Conservation (phyloP, 306 rosid genomes). For the Pueraria montana region DNA sequence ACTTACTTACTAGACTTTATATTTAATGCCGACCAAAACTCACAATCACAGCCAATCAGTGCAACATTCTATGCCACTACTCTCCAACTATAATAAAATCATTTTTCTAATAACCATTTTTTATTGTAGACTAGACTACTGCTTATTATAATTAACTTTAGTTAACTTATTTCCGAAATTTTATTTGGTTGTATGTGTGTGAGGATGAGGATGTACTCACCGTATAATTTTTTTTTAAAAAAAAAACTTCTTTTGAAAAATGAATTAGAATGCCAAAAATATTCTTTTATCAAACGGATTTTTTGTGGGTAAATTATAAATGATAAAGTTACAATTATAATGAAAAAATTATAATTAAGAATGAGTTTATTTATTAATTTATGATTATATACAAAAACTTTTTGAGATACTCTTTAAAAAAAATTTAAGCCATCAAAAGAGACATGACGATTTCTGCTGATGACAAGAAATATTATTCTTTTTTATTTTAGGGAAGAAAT, state of each 20-base stretch:
- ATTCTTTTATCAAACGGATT: background rate
- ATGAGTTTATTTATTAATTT: background rate
- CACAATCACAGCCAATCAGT: slow-evolving; percentile 4
- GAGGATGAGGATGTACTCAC: too few species aligned
- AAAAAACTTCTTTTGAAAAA: too few species aligned
- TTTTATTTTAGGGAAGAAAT: too few species aligned
- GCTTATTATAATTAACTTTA: background rate
- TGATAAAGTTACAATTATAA: background rate
- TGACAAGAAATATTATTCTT: slow-evolving; percentile 10
- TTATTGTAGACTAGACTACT: background rate
- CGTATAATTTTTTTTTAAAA: too few species aligned
- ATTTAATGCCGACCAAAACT: slow-evolving; percentile 26
- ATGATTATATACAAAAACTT: background rate
- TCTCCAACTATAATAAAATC: slow-evolving; percentile 13
- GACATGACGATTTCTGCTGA: background rate
- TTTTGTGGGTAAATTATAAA: background rate
- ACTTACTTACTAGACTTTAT: background rate
- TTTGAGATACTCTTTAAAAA: background rate
- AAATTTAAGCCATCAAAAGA: background rate
- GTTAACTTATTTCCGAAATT: too few species aligned
- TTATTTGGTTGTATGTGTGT: too few species aligned
- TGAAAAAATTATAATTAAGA: background rate
- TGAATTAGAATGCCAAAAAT: too few species aligned
- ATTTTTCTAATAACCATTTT: background rate
- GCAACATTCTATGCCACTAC: slow-evolving; percentile 33